These are phyloP conservation scores for Cucumis hystrix DNA, from an alignment of 306 rosid species.

Conservation along the genomic window DNA sequence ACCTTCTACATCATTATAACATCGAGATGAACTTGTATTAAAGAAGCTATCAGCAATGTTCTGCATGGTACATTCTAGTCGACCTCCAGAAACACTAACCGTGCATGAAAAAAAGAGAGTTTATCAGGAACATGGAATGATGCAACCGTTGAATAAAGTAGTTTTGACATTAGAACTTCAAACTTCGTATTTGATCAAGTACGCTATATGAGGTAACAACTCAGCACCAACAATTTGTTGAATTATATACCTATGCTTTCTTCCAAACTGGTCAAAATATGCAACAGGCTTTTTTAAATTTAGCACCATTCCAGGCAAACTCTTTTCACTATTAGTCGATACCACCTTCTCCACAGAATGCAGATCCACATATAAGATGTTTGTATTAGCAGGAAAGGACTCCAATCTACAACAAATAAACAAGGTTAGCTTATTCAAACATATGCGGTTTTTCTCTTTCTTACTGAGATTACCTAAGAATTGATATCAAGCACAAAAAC, in stretches of 20 bases:
- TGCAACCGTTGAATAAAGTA: neutral
- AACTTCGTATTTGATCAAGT: neutral
- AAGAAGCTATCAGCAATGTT: slow-evolving; percentile 80
- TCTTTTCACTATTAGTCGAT: slow-evolving; percentile 44
- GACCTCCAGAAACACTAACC: slow-evolving; percentile 65
- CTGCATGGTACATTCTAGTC: slow-evolving; percentile 98
- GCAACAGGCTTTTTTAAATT: slow-evolving; percentile 57
- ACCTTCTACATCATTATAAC: slow-evolving; percentile 62
- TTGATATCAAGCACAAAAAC: neutral
- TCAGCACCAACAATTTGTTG: neutral
- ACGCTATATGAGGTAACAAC: neutral
- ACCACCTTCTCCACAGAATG: slow-evolving; percentile 70
- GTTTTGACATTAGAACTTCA: neutral
- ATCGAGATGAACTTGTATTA: slow-evolving; percentile 46
- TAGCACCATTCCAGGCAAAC: slow-evolving; percentile 98
- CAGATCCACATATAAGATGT: slow-evolving; percentile 80
- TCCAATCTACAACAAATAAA: slow-evolving; percentile 53
- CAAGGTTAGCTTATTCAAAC: slow-evolving; percentile 19
- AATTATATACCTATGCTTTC: slow-evolving; percentile 39
- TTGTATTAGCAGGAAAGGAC: slow-evolving; percentile 88
- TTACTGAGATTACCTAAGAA: neutral
- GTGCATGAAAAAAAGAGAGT: neutral
- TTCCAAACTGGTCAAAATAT: slow-evolving; percentile 65
- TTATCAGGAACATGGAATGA: neutral
- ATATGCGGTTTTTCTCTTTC: neutral